Conservation (phyloP, 257 asterid species). For the Solanum peruvianum region DNA sequence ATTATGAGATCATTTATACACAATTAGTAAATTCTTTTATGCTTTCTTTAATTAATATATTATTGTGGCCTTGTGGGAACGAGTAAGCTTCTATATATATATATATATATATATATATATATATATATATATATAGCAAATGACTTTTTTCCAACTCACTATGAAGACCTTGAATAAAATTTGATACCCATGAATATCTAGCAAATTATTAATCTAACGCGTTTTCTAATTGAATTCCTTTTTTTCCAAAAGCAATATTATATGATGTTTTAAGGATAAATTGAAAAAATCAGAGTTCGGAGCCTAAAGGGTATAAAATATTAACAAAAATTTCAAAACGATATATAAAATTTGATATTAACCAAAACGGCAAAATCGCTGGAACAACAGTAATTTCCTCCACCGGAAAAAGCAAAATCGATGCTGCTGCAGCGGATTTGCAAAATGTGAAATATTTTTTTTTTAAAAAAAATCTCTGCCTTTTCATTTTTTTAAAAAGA, state of each 20-base stretch:
- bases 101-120: too few relatives aligned
- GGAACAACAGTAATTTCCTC: too few relatives aligned
- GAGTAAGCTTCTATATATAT: neutral
- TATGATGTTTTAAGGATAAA: neutral
- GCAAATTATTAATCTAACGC: neutral
- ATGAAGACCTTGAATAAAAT: neutral
- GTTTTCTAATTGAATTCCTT: neutral
- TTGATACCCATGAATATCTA: neutral
- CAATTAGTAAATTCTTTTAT: neutral
- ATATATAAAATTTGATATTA: too few relatives aligned
- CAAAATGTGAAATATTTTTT: too few relatives aligned
- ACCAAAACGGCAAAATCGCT: too few relatives aligned
- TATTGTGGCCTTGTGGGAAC: neutral
- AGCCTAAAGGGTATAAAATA: too few relatives aligned
- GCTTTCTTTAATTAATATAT: neutral
- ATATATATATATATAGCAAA: neutral
- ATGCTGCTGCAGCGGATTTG: too few relatives aligned
- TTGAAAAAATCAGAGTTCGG: neutral
- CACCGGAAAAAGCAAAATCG: too few relatives aligned
- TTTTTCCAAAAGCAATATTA: neutral
- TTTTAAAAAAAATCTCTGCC: too few relatives aligned
- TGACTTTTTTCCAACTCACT: neutral
- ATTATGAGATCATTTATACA: neutral
- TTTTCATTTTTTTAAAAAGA: too few relatives aligned
- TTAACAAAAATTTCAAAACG: too few relatives aligned